A percentile compares a stretch with the other conserved stretches of the same genome.
Conservation (phyloP, 169 alveolate species). For the Cryptosporidium tyzzeri region DNA sequence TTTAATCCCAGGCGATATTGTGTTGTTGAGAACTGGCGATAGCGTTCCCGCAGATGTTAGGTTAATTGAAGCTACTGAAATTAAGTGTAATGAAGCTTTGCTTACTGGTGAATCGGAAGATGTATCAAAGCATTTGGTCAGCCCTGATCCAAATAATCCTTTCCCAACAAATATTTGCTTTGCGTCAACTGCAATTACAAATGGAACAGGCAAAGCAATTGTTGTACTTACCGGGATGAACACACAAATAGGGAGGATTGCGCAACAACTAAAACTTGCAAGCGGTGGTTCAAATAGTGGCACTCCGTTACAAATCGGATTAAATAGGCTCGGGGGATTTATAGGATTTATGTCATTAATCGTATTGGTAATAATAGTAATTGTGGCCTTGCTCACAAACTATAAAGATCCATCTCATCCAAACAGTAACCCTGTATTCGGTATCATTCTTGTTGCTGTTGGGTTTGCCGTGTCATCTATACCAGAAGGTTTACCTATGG, state of each 20-base stretch:
- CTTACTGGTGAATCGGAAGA: constrained; percentile 94
- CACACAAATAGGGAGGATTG: constrained; percentile 96
- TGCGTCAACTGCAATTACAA: constrained; percentile 92
- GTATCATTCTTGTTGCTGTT: constrained; percentile 95
- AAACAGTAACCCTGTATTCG: constrained; percentile 82
- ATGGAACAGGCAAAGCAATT: constrained; percentile 92
- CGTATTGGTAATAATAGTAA: constrained; percentile 83
- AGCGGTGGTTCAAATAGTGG: constrained; percentile 78
- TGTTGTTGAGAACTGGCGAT: constrained; percentile 91
- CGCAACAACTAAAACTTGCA: constrained; percentile 90
- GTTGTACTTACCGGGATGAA: constrained; percentile 93
- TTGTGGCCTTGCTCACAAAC: constrained; percentile 85
- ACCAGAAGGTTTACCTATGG: constrained; percentile 99
- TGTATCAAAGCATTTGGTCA: constrained; percentile 83
- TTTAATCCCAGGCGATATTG: constrained; percentile 94
- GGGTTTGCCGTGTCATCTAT: constrained; percentile 92
- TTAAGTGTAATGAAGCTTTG: constrained; percentile 93
- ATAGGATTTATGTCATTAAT: constrained; percentile 86
- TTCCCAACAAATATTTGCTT: constrained; percentile 91
- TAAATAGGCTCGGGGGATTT: constrained; percentile 88
- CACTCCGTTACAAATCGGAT: constrained; percentile 88
- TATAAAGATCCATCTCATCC: constrained; percentile 90
- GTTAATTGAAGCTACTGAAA: constrained; percentile 89
- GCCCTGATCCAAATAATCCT: constrained; percentile 84
- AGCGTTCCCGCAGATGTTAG: constrained; percentile 94